A percentile compares a stretch with the other conserved stretches of the same genome.
Evolutionary conservation across 139 green algal genomes (phyloP).

Genomic region (Nannochloris sp.): DNA sequence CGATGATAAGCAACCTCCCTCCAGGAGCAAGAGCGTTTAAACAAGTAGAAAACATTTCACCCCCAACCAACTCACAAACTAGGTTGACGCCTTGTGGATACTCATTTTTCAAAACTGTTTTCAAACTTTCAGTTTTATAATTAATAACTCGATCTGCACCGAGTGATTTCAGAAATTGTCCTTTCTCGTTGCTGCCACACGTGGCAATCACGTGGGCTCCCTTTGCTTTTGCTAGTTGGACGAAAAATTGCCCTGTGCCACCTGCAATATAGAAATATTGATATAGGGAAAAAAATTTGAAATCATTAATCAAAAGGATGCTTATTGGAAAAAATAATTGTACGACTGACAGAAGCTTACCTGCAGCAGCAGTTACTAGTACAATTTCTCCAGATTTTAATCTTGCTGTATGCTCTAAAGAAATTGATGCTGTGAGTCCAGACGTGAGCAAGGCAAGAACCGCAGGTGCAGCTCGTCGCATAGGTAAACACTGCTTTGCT

Average conservation of each 20-base stretch:
- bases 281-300: no score
- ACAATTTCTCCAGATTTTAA: slow-evolving; percentile 61
- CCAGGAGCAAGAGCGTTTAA: slow-evolving; percentile 50
- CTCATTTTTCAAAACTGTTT: slow-evolving; percentile 49
- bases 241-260: slow-evolving; percentile 89
- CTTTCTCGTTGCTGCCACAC: slow-evolving; percentile 71
- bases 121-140: slow-evolving; percentile 54
- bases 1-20: slow-evolving; percentile 70
- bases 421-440: slow-evolving; percentile 83
- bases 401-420: slow-evolving; percentile 39
- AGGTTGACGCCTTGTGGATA: slow-evolving; percentile 56
- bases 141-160: slow-evolving; percentile 80
- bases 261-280: no score
- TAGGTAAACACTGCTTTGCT: slow-evolving; percentile 31
- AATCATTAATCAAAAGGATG: neutral
- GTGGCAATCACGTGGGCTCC: slow-evolving; percentile 84
- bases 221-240: slow-evolving; percentile 82
- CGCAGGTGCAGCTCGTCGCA: slow-evolving; percentile 43
- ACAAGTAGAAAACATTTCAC: slow-evolving; percentile 63
- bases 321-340: neutral
- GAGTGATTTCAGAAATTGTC: slow-evolving; percentile 55
- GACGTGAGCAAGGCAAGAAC: slow-evolving; percentile 73
- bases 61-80: slow-evolving; percentile 63
- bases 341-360: slow-evolving; percentile 26
- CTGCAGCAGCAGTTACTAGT: slow-evolving; percentile 88